Conservation (phyloP, 768 basidiomycete genomes). For the Calocybe indica region DNA sequence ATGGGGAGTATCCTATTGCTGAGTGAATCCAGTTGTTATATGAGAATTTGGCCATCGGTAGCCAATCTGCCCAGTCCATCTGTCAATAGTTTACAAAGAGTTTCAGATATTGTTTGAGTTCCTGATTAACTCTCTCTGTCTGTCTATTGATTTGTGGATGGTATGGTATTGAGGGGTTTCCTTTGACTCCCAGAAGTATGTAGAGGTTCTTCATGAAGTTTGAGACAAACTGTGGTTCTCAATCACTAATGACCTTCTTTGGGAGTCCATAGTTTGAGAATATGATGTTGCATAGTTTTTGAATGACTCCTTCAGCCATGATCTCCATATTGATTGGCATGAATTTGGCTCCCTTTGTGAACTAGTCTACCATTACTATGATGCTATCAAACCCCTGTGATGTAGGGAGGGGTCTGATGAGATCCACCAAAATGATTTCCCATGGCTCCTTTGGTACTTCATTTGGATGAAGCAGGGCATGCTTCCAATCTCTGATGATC, state of each 20-base stretch:
- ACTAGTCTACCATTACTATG: conserved; percentile 20
- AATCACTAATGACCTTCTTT: no score
- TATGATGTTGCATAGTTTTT: no score
- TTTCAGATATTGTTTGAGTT: conserved; percentile 16
- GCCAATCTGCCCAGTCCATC: conserved; percentile 23
- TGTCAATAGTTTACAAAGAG: conserved; percentile 20
- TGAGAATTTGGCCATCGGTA: conserved; percentile 25
- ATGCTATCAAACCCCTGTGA: conserved; percentile 26
- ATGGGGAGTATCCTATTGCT: conserved; percentile 22
- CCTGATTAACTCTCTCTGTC: no score
- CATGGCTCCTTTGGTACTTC: conserved; percentile 17
- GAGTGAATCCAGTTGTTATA: conserved; percentile 21
- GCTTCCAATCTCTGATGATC: conserved; percentile 19
- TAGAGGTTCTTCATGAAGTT: no score
- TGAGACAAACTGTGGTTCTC: no score
- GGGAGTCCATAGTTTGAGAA: no score
- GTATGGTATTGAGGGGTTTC: no score
- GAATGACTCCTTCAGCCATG: conserved; percentile 9
- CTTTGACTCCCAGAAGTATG: no score
- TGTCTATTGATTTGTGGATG: no score
- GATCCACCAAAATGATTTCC: conserved; percentile 29
- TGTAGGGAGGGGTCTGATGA: conserved; percentile 25
- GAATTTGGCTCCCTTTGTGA: conserved; percentile 13
- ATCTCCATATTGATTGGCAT: conserved; percentile 14
- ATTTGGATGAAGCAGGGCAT: conserved; percentile 14